phyloP scores from a whole-genome alignment of 257 asterid genomes.

The Linderniella brevidens region DNA sequence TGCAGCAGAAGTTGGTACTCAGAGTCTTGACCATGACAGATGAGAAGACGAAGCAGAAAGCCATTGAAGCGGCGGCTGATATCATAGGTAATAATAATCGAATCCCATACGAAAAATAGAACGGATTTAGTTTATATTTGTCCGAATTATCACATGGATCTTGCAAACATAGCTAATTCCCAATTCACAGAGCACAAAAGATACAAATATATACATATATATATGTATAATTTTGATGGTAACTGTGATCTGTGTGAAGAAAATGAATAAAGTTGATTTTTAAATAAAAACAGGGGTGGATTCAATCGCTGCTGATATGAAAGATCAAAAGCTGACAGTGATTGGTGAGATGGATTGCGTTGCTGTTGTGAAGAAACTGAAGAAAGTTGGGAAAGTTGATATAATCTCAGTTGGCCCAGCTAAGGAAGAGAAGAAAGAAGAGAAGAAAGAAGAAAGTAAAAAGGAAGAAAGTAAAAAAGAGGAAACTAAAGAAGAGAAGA shows the following conservation, averaged over 20 bases:
- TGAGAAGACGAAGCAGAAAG: slow-evolving; percentile 68
- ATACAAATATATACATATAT: too few species aligned
- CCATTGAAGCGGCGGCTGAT: slow-evolving; percentile 80
- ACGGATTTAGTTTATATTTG: background rate
- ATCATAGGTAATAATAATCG: slow-evolving; percentile 23
- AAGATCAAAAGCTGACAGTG: slow-evolving; percentile 52
- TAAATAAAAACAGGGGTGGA: slow-evolving; percentile 34
- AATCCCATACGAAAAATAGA: too few species aligned
- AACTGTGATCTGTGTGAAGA: too few species aligned
- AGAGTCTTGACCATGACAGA: slow-evolving; percentile 60
- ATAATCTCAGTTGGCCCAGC: slow-evolving; percentile 67
- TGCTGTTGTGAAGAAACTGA: slow-evolving; percentile 45
- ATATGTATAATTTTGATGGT: too few species aligned
- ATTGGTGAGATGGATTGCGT: slow-evolving; percentile 68
- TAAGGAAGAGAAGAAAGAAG: slow-evolving; percentile 36
- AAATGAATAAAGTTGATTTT: background rate
- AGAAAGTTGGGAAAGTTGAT: slow-evolving; percentile 56
- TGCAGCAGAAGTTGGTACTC: slow-evolving; percentile 44
- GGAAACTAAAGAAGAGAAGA: slow-evolving; percentile 17
- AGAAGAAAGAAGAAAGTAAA: slow-evolving; percentile 16
- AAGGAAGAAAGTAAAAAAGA: slow-evolving; percentile 6
- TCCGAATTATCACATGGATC: background rate
- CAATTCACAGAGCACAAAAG: too few species aligned
- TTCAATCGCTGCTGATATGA: slow-evolving; percentile 54
- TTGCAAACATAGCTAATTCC: background rate